These are phyloP conservation scores for Microcos paniculata DNA, from an alignment of 345 rosid genomes.

Conservation along the genomic window DNA sequence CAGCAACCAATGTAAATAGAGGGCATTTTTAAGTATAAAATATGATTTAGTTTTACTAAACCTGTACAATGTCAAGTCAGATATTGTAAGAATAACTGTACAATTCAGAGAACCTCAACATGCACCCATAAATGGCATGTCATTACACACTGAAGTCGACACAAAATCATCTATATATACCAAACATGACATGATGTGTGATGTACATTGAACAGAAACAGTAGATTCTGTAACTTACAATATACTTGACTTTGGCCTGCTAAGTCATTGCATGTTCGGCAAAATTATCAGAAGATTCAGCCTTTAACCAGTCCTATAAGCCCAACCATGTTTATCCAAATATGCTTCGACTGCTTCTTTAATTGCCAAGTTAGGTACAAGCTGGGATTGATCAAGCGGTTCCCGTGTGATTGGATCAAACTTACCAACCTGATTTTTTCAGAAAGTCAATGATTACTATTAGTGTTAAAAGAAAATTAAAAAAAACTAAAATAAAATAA, in stretches of 20 bases:
- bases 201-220: background rate
- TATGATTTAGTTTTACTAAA: background rate
- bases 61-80: conserved; percentile 13
- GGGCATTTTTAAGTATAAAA: no score
- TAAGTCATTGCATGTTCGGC: background rate
- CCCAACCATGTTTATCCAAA: conserved; percentile 77
- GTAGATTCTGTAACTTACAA: background rate
- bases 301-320: conserved; percentile 45
- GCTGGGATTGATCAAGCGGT: conserved; percentile 48
- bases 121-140: background rate
- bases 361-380: conserved; percentile 71
- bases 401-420: conserved; percentile 91
- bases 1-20: no score
- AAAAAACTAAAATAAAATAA: background rate
- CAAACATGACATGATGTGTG: background rate
- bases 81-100: conserved; percentile 7
- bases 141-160: conserved; percentile 2
- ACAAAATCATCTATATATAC: background rate
- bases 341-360: conserved; percentile 89
- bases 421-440: conserved; percentile 58
- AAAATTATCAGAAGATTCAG: background rate
- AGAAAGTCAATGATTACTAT: background rate
- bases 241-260: background rate
- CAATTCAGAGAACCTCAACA: conserved; percentile 5
- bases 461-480: background rate